phyloP scores from a whole-genome alignment of 164 flowering plant species.

The Tetracentron sinense region DNA sequence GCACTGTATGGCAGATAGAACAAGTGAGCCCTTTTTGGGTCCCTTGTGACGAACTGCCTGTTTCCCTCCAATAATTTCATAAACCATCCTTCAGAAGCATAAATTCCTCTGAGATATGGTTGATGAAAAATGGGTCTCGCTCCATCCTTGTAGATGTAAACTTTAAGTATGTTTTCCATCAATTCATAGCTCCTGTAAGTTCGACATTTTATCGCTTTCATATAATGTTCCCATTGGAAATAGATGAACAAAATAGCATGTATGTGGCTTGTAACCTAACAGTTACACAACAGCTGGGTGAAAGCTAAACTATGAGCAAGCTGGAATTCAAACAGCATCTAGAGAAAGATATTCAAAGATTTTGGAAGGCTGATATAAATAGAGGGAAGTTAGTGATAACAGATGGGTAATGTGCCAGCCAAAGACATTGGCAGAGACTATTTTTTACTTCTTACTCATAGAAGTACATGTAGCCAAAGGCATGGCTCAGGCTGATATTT shows the following conservation, averaged over 20 bases:
- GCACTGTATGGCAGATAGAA: conserved; percentile 71
- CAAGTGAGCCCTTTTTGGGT: conserved; percentile 69
- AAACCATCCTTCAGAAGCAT: conserved; percentile 85
- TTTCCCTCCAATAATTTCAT: conserved; percentile 62
- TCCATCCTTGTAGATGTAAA: conserved; percentile 65
- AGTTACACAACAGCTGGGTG: background rate
- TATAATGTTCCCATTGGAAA: background rate
- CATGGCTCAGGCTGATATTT: too few relatives aligned
- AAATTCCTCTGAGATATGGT: conserved; percentile 59
- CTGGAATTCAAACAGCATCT: background rate
- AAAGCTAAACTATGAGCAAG: background rate
- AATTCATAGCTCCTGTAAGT: conserved; percentile 59
- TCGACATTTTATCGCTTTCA: background rate
- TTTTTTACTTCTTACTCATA: too few relatives aligned
- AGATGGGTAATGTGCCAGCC: too few relatives aligned
- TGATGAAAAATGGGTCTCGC: conserved; percentile 51
- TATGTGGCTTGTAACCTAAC: background rate
- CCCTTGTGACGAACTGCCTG: conserved; percentile 50
- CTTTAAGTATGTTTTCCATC: conserved; percentile 71
- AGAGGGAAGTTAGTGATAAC: too few relatives aligned
- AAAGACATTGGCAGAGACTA: too few relatives aligned
- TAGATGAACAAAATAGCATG: background rate
- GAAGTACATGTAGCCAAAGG: too few relatives aligned
- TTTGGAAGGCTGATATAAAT: too few relatives aligned
- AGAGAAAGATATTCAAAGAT: too few relatives aligned